These are phyloP conservation scores for Begonia masoniana DNA, from an alignment of 306 rosid species.

Conservation along the genomic window DNA sequence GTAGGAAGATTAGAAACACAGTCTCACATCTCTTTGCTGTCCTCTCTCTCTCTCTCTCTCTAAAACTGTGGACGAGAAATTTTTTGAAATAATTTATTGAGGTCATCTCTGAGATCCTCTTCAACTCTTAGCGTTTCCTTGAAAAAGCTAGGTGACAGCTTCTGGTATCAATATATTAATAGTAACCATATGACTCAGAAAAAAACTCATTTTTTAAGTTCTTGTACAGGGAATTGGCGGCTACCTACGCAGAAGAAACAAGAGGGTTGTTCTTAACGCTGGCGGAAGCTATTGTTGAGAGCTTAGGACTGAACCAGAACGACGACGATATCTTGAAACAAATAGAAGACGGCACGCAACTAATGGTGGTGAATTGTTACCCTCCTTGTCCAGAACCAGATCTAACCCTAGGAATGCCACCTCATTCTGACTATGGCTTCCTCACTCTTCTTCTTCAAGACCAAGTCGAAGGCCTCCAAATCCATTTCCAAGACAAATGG, in stretches of 20 bases:
- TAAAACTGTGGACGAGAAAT: background rate
- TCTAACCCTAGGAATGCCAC: conserved; percentile 16
- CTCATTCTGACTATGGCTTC: conserved; percentile 24
- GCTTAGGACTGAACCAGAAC: conserved; percentile 16
- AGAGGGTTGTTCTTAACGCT: conserved; percentile 36
- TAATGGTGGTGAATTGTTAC: conserved; percentile 40
- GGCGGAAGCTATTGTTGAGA: conserved; percentile 50
- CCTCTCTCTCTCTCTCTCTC: background rate
- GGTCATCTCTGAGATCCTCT: background rate
- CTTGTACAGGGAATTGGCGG: conserved; percentile 33
- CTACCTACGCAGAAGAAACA: conserved; percentile 55
- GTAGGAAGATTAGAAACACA: no score
- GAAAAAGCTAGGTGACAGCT: no score
- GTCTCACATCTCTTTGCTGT: background rate
- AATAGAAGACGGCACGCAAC: conserved; percentile 62
- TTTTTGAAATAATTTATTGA: background rate
- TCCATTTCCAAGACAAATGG: conserved; percentile 14
- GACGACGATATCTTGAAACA: conserved; percentile 16
- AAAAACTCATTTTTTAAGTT: background rate
- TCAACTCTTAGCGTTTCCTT: no score
- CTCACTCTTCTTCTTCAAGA: conserved; percentile 26
- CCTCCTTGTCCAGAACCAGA: conserved; percentile 28
- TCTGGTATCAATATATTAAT: background rate
- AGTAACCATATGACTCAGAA: background rate
- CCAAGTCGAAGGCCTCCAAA: conserved; percentile 17